Base-by-base conservation (phyloP, 2,329 filamentous ascomycete species). In the Cladosporium phlei region DNA sequence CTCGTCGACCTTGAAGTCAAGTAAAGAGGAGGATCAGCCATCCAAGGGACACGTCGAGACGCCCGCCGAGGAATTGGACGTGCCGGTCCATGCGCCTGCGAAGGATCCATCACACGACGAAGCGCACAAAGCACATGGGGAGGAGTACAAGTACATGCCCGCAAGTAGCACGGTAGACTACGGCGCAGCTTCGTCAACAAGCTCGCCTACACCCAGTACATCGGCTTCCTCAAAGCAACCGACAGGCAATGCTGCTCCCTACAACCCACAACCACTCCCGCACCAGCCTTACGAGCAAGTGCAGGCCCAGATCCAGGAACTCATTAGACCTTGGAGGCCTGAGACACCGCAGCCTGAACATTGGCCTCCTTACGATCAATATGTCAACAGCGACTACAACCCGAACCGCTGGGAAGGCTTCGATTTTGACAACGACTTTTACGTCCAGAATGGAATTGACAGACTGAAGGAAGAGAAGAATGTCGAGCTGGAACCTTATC, bases 401-500 rank as follows among this genome's bases (percentile, higher is more conserved):
- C 71, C 71, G 2, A 73, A 73, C 52, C 60, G 70, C 20, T 74
- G 71, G 71, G 70, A 74, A 56, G 61, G 65, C 14, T 72, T 73
- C 52, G 55, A 63, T 3, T 62, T 67, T 58, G 66, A 72, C 37
- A 57, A 66, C 20, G 63, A 66, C 12, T 61, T 64, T 34, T 72
- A 69, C 52, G 52, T 62, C 12, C 57, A 66, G 51, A 62, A 58
- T 20, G 60, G 61, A 17, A 54, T 63, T 39, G 49, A 55, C 25
- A 52, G 51, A 33, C 49, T 62, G 12, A 39, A 53, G 20, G 42
- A 53, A 16, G 38, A 58, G 40, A 53, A 56, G 21, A 29, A 24
- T 16, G 44, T 51, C 8, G 44, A 63, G 38, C 45, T 52, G 24
- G 70, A 78, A 46, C 70, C 76, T 16, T 88, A 86, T 65, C 75